A percentile compares a stretch with the other conserved stretches of the same genome.
Evolutionary conservation across 2,329 filamentous ascomycete genomes (phyloP).

Genomic region (Fulvia fulva): DNA sequence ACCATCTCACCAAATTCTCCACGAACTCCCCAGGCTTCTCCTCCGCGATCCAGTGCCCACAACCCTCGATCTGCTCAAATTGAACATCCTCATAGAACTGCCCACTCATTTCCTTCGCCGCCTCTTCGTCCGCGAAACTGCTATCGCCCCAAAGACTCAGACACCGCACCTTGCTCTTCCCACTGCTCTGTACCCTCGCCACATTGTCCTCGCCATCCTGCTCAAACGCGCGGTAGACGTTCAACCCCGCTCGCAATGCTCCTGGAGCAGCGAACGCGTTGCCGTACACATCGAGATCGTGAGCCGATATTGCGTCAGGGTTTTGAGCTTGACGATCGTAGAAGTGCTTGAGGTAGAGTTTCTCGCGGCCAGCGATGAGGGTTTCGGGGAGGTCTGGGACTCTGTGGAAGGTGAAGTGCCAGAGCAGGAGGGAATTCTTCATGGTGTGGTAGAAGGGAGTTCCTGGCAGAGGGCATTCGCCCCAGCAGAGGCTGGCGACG

Average conservation of each 20-base stretch:
- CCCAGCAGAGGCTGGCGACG: constrained; percentile 39
- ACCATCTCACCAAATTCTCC: constrained; percentile 29
- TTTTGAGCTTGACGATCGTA: constrained; percentile 39
- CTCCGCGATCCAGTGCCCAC: constrained; percentile 38
- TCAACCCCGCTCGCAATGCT: constrained; percentile 32
- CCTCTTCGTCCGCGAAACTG: constrained; percentile 30
- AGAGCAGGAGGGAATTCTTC: constrained; percentile 30
- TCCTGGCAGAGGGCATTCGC: constrained; percentile 40
- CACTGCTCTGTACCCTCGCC: constrained; percentile 10
- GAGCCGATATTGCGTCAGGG: constrained; percentile 33
- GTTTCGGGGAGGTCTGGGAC: constrained; percentile 39
- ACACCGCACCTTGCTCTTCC: constrained; percentile 27
- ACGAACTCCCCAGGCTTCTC: constrained; percentile 39
- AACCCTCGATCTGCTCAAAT: constrained; percentile 25
- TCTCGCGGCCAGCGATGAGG: constrained; percentile 40
- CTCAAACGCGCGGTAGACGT: constrained; percentile 35
- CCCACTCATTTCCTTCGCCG: constrained; percentile 21
- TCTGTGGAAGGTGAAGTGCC: constrained; percentile 44
- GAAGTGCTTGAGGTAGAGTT: constrained; percentile 44
- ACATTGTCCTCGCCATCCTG: constrained; percentile 27
- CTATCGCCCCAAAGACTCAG: constrained; percentile 32
- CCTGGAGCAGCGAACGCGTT: constrained; percentile 34
- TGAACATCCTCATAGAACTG: constrained; percentile 34
- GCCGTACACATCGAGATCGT: constrained; percentile 40
- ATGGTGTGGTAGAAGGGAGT: constrained; percentile 30